Conservation (phyloP, 176 grass and related monocot species). For the Oryza glumipatula region DNA sequence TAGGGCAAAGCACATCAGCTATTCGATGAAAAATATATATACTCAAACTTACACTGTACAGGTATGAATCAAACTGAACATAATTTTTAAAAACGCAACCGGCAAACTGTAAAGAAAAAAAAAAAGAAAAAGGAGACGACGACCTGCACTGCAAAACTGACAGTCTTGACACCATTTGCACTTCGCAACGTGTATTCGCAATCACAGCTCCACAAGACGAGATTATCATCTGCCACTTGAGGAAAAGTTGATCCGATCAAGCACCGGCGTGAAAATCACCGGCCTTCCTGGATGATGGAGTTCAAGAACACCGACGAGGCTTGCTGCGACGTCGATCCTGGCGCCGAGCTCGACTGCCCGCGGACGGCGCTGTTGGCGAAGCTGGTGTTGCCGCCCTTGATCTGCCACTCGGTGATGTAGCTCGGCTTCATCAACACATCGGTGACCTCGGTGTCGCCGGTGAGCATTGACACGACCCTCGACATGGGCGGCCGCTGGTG, state of each 20-base stretch:
- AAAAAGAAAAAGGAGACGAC: not conserved
- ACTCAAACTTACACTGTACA: not conserved
- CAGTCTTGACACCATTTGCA: not conserved
- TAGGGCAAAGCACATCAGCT: not conserved
- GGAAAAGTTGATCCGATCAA: not conserved
- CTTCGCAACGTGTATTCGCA: not conserved
- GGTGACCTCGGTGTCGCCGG: constrained; percentile 44
- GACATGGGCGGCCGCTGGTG: constrained; percentile 77
- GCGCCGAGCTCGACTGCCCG: constrained; percentile 8
- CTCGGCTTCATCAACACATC: constrained; percentile 60
- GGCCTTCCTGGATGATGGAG: constrained; percentile 47
- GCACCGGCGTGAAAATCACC: constrained; percentile 16
- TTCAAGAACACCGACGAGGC: constrained; percentile 27
- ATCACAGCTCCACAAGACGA: not conserved
- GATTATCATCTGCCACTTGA: not conserved
- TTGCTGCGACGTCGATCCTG: not conserved
- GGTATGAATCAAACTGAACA: not conserved
- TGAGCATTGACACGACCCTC: constrained; percentile 65
- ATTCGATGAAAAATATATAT: not conserved
- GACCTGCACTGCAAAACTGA: not conserved
- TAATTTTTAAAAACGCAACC: not conserved
- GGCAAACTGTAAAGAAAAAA: not conserved
- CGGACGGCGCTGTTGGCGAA: constrained; percentile 37
- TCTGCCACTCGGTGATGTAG: constrained; percentile 80
- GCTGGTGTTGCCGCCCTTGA: constrained; percentile 53